Base-by-base conservation (phyloP, 148 eudicot species). In the Fagopyrum homotropicum region DNA sequence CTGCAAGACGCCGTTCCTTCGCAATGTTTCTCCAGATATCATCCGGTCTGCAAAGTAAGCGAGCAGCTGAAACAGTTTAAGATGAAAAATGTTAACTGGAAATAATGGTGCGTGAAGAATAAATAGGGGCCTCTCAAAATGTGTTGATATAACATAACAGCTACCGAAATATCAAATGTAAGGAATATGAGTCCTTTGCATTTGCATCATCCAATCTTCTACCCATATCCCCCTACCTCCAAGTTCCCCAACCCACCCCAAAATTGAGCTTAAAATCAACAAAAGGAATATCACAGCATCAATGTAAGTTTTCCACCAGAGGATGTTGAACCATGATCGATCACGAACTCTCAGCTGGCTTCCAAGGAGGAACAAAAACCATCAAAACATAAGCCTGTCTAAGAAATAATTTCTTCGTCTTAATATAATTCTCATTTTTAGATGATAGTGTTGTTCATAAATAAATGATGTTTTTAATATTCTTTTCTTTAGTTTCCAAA, bases 1-100 rank as follows among this genome's bases (percentile, higher is more conserved):
- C 79, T 91, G 96, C 97, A 87, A 83, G 60, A 94, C 89, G 76
- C 72, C 74, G 79, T 94, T 94, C 75, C 94, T 87, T 45, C 74
- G 81, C 72, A 94, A 77, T 74, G 97, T 93, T 72, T 85, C 86
- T 43, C 77, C 81, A 44, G 93, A 87, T 83, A 93, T 91, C 96
- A 85, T 88, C 77, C 98, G 84, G 80, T 88, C 93, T 16, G 96
- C 88, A 80, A 94, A 94, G 77, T 85, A 94, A 16, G 77, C 85
- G 75, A 85, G 81, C 70, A 94, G 80, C 98, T 94, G 88, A 69
- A 63, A 73, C 48, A 79, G 15, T 5, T 46, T 15, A 72, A 45
- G 44, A 49, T 26, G 19, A 14, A 66, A 35, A 72, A 15, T 2
- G 73, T 16, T 9, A 69, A 45, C 12, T 3, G 29, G 11, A 70